Evolutionary conservation across 129 eudicot genomes (phyloP), one percentile per base, ranked within the genome.

Genomic region (Pittosporum tobira): DNA sequence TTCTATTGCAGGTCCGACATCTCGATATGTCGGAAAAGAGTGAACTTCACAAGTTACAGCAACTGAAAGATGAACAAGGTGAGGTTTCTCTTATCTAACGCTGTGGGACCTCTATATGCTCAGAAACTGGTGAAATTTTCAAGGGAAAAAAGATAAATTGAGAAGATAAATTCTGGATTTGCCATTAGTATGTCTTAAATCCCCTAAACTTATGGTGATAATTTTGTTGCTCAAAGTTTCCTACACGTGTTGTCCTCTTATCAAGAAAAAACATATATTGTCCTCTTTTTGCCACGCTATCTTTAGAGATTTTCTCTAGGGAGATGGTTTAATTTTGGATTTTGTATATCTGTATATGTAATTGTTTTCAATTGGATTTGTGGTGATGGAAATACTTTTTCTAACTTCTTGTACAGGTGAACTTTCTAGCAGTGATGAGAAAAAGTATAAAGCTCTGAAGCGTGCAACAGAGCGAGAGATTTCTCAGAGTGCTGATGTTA

Each of bases 41-140:
- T 71, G 96, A 88, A 75, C 94, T 88, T 59, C 88, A 88, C 88
- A 88, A 88, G 84, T 81, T 88, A 59, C 96, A 88, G 59, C 91
- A 71, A 58, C 72, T 88, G 73, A 88, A 88, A 82, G 96, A 88
- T 67, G 96, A 88, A 68, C 96, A 88, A 84, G 96, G 96, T 84
- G 46, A 34, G 48, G 30, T 37, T 45, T 37, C 12, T 6, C n/a
- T 23, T 25, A 1, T 37, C 30, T 57, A 16, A 4, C 27, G 42
- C 49, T 16, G 49, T 45, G 18, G 44, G 18, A 55, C 11, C 23
- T 29, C 3, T 55, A 31, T n/a, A n/a, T 10, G 9, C 26, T n/a
- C n/a, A n/a, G n/a, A n/a, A n/a, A n/a, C n/a, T n/a, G n/a, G n/a
- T n/a, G n/a, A n/a, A n/a, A n/a, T n/a, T n/a, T n/a, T n/a, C n/a